Percentiles rank a stretch among this genome's conserved stretches.
phyloP scores from a whole-genome alignment of 495 filamentous ascomycete genomes.

The Bacidia gigantensis region DNA sequence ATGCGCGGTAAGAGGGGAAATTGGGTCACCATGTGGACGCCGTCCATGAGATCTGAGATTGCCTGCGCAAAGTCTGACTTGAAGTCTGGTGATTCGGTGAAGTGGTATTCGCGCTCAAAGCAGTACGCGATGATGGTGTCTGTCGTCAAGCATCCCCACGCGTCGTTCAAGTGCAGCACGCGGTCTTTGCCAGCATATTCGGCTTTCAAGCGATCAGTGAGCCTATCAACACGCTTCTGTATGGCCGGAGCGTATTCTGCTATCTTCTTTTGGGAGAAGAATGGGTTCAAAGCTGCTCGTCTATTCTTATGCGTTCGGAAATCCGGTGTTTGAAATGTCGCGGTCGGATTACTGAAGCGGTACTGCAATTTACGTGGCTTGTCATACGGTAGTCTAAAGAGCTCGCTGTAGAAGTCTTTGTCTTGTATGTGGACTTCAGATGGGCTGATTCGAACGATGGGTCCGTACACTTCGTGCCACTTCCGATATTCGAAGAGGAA shows the following conservation, averaged over 20 bases:
- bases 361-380: constrained; percentile 8
- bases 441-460: constrained; percentile 16
- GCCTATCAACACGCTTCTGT: constrained; percentile 10
- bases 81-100: constrained; percentile 1
- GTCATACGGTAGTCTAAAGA: no score
- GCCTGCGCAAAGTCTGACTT: constrained; percentile 4
- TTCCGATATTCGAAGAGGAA: constrained; percentile 13
- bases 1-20: constrained; percentile 5
- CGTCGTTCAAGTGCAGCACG: constrained; percentile 5
- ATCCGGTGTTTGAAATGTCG: constrained; percentile 4
- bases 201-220: neutral
- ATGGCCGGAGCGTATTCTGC: constrained; percentile 25
- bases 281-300: constrained; percentile 27
- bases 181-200: constrained; percentile 3
- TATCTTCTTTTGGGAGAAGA: constrained; percentile 32
- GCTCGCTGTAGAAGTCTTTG: constrained; percentile 11
- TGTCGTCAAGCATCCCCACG: constrained; percentile 7
- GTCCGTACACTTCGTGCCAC: constrained; percentile 14
- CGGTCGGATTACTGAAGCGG: constrained; percentile 7
- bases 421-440: constrained; percentile 19
- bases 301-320: constrained; percentile 24
- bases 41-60: neutral
- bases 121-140: constrained; percentile 11
- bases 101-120: constrained; percentile 9
- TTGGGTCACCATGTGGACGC: constrained; percentile 9